Evolutionary conservation across 2,329 filamentous ascomycete species (phyloP), one percentile per base, ranked within the genome.

Genomic region (Colletotrichum sp.): DNA sequence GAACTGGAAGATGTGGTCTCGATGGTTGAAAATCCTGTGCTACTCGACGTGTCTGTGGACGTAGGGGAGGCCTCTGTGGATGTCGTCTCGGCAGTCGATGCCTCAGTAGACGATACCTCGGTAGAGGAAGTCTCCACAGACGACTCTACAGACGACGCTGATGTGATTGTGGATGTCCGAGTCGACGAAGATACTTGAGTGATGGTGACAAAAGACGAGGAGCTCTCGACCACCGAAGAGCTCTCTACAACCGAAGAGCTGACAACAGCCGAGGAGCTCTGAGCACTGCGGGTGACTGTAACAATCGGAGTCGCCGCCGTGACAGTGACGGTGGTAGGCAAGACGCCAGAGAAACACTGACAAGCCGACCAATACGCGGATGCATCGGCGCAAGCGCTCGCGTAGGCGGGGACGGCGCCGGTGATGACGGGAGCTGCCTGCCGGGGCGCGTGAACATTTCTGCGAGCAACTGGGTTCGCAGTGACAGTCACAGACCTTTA

Each of bases 291-390:
- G 18, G 66, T 65, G 9, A 76, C 32, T 10, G 68, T 69, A 13
- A 32, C 64, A 18, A 66, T 66, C 8, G 73, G 73, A 6, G 77
- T 69, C 2, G 76, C 34, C 12, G 76, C 77, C 22, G 68, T 74
- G 39, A 75, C 61, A 30, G 78, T 78, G 15, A 76, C 61, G 22
- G 71, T 75, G 16, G 78, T 78, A 13, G 78, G 60, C 13, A 16
- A 30, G 48, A 78, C 69, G 6, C 76, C 78, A 3, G 55, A 60
- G 68, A 78, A 79, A 66, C 78, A 79, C 73, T 78, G 77, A 52
- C 78, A 79, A 9, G 77, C 78, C n/a, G 62, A 71, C 76, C 77
- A 78, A 60, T 78, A 79, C 13, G 60, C 58, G 7, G 58, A 64
- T 9, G 62, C 32, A 34, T 77, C 72, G 27, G 67, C 16, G 56